Evolutionary conservation across 164 flowering plant species (phyloP).

Genomic region (Protea cynaroides): DNA sequence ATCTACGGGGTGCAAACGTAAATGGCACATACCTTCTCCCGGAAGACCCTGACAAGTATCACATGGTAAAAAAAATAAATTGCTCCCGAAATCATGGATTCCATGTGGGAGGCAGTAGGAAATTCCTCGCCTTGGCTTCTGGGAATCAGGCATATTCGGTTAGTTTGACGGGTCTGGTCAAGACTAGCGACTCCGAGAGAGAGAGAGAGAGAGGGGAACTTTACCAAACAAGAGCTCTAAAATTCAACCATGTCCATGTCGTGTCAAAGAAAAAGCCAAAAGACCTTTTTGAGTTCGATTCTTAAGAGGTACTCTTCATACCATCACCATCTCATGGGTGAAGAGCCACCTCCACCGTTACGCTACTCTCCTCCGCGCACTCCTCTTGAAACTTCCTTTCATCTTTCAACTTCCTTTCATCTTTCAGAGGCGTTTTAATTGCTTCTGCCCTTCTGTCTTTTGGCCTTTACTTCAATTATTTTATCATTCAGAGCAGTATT

Average conservation of each 20-base stretch:
- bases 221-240: background rate
- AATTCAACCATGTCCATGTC: background rate
- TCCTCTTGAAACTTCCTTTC: background rate
- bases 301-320: background rate
- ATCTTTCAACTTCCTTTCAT: too few relatives aligned
- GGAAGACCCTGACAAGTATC: too few relatives aligned
- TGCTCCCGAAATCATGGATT: too few relatives aligned
- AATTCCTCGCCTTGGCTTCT: too few relatives aligned
- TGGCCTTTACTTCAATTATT: background rate
- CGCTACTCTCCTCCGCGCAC: background rate
- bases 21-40: too few relatives aligned
- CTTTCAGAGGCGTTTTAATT: constrained; percentile 9
- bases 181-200: background rate
- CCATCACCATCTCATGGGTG: constrained; percentile 13
- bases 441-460: background rate
- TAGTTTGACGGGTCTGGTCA: too few relatives aligned
- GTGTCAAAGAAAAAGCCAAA: background rate
- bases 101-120: too few relatives aligned
- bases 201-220: background rate
- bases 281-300: background rate
- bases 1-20: too few relatives aligned
- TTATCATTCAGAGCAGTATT: constrained; percentile 1
- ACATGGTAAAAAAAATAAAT: too few relatives aligned
- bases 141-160: too few relatives aligned
- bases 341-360: constrained; percentile 11